Evolutionary conservation across 768 basidiomycete species (phyloP).

Genomic region (Hericium erinaceus): DNA sequence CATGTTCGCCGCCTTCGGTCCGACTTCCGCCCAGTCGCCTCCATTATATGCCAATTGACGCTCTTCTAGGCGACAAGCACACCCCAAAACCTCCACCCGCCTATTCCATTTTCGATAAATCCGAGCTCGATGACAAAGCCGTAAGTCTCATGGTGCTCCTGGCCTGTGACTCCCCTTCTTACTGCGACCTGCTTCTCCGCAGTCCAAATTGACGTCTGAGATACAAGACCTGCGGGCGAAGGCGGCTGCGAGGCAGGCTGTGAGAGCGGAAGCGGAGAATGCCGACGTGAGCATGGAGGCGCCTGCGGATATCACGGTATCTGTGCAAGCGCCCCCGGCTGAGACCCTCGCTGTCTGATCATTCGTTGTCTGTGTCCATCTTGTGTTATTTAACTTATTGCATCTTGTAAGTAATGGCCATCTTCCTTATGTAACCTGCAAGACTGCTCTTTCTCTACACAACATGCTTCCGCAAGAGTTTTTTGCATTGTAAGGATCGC

Average conservation of each 20-base stretch:
- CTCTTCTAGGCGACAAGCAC: constrained; percentile 34
- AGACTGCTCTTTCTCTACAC: no score
- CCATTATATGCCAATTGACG: not conserved
- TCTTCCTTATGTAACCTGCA: no score
- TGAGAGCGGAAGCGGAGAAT: constrained; percentile 4
- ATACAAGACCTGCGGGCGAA: constrained; percentile 44
- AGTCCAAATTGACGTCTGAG: constrained; percentile 54
- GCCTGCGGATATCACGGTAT: not conserved
- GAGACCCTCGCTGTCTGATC: not conserved
- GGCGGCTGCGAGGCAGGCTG: constrained; percentile 31
- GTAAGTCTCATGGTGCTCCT: constrained; percentile 26
- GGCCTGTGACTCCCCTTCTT: no score
- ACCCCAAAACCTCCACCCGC: constrained; percentile 31
- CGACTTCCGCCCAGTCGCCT: not conserved
- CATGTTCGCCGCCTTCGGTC: constrained; percentile 59
- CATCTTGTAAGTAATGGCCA: no score
- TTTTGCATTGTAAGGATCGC: no score
- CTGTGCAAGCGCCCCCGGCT: not conserved
- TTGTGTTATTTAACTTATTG: no score
- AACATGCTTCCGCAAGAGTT: no score
- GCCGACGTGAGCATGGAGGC: constrained; percentile 6
- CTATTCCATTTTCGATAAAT: constrained; percentile 52
- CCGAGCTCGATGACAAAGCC: constrained; percentile 46
- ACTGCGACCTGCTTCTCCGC: not conserved
- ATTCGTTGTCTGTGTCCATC: not conserved